Percentiles rank a stretch among this genome's conserved stretches.
These are phyloP conservation scores for Auricularia heimuer DNA, from an alignment of 768 basidiomycete genomes.

Conservation along the genomic window DNA sequence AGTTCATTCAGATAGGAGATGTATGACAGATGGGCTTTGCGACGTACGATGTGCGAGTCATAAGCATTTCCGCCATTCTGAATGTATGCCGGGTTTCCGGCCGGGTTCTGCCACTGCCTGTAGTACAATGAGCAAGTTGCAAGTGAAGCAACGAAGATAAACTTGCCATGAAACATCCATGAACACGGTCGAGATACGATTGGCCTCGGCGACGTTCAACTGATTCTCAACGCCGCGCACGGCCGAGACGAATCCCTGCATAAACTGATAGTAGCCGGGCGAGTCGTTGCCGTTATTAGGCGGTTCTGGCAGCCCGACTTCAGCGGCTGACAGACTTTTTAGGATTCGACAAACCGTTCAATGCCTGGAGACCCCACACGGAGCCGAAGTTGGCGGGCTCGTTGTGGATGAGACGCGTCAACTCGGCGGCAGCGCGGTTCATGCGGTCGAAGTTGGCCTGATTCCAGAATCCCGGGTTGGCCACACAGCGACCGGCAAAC, in stretches of 20 bases:
- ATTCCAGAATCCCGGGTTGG: background rate
- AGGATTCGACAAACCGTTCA: background rate
- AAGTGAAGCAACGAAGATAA: background rate
- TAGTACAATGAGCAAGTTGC: background rate
- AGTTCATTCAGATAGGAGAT: no score
- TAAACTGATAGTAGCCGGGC: constrained; percentile 1
- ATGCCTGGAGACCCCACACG: background rate
- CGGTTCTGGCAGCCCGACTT: background rate
- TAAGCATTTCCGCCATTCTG: constrained; percentile 1
- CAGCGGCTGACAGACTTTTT: background rate
- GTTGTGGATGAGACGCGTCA: background rate
- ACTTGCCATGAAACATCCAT: background rate
- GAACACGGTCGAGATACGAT: background rate
- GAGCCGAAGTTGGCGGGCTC: background rate
- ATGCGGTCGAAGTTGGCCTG: background rate
- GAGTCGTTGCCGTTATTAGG: constrained; percentile 1
- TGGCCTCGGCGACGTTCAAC: background rate
- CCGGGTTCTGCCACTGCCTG: background rate
- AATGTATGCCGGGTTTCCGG: background rate
- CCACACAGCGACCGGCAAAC: background rate
- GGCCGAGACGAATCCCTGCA: background rate
- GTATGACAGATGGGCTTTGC: no score
- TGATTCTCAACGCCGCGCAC: background rate
- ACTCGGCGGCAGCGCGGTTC: background rate
- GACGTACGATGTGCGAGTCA: background rate